phyloP scores from a whole-genome alignment of 345 rosid species.

The Cardamine resedifolia region DNA sequence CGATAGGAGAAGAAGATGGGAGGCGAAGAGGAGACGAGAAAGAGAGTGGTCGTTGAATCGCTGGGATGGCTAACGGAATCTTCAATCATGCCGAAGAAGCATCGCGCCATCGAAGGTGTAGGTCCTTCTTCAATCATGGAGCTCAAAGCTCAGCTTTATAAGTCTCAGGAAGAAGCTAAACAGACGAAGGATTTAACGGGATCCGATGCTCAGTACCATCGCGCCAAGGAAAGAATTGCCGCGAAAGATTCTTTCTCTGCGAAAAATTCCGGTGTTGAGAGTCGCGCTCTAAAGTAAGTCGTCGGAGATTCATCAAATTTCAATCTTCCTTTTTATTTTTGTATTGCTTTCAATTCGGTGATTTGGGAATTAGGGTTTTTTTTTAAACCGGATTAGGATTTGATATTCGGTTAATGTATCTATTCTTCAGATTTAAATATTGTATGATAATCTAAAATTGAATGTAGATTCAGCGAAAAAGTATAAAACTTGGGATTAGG shows the following conservation, averaged over 20 bases:
- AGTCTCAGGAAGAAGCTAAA: conserved; percentile 79
- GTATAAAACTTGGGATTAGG: neutral
- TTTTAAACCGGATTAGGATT: neutral
- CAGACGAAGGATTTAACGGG: conserved; percentile 58
- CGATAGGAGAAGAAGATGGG: conserved; percentile 22
- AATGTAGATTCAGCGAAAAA: neutral
- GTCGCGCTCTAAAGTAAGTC: conserved; percentile 67
- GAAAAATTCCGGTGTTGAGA: conserved; percentile 79
- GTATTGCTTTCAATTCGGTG: neutral
- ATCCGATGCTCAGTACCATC: conserved; percentile 63
- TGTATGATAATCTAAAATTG: neutral
- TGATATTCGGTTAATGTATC: neutral
- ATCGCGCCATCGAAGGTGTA: conserved; percentile 82
- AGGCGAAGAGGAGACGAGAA: conserved; percentile 52
- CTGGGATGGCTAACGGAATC: conserved; percentile 97
- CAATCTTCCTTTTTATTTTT: neutral
- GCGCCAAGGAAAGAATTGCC: conserved; percentile 65
- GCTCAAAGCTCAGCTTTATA: conserved; percentile 89
- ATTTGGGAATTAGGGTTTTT: conserved; percentile 14
- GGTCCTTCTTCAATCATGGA: conserved; percentile 85
- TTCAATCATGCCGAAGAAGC: conserved; percentile 83
- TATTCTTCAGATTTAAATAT: neutral
- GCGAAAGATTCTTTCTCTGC: conserved; percentile 53
- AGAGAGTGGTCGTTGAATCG: conserved; percentile 74
- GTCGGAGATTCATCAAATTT: neutral